These are phyloP conservation scores for Sarocladium strictum DNA, from an alignment of 2,329 filamentous ascomycete species.

Conservation along the genomic window DNA sequence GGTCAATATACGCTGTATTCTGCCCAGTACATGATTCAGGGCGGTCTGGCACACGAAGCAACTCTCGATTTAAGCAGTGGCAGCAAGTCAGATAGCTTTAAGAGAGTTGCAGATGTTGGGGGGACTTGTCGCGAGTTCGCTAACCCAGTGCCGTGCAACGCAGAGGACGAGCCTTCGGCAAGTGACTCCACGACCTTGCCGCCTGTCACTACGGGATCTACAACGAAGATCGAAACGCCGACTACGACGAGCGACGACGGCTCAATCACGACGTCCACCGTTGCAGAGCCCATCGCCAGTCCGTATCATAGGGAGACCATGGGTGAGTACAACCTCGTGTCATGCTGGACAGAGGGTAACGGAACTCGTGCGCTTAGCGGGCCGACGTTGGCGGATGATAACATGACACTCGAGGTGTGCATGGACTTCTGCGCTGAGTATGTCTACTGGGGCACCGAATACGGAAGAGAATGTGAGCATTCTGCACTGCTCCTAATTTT, in stretches of 20 bases:
- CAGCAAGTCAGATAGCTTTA: slow-evolving; percentile 40
- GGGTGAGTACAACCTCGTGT: slow-evolving; percentile 38
- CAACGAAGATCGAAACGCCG: slow-evolving; percentile 11
- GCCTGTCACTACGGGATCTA: slow-evolving; percentile 11
- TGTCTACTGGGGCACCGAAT: slow-evolving; percentile 45
- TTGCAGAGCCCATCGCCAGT: slow-evolving; percentile 3
- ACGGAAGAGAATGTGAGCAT: slow-evolving; percentile 44
- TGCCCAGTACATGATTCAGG: slow-evolving; percentile 35
- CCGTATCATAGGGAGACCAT: slow-evolving; percentile 31
- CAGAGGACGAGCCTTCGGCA: slow-evolving; percentile 12
- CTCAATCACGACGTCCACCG: neutral
- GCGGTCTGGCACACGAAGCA: slow-evolving; percentile 37
- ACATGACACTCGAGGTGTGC: slow-evolving; percentile 45
- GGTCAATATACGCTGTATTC: slow-evolving; percentile 44
- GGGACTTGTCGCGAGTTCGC: slow-evolving; percentile 38
- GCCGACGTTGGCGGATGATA: slow-evolving; percentile 35
- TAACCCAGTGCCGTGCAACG: slow-evolving; percentile 24
- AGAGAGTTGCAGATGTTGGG: slow-evolving; percentile 36
- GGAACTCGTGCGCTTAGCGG: slow-evolving; percentile 36
- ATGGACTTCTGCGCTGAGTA: slow-evolving; percentile 39
- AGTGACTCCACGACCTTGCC: slow-evolving; percentile 14
- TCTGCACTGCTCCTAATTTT: no score
- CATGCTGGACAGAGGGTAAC: slow-evolving; percentile 42
- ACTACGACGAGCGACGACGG: slow-evolving; percentile 10
- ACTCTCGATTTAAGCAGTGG: slow-evolving; percentile 39